Evolutionary conservation across 2,329 filamentous ascomycete species (phyloP), one percentile per base, ranked within the genome.

Genomic region (Fusarium clavum): DNA sequence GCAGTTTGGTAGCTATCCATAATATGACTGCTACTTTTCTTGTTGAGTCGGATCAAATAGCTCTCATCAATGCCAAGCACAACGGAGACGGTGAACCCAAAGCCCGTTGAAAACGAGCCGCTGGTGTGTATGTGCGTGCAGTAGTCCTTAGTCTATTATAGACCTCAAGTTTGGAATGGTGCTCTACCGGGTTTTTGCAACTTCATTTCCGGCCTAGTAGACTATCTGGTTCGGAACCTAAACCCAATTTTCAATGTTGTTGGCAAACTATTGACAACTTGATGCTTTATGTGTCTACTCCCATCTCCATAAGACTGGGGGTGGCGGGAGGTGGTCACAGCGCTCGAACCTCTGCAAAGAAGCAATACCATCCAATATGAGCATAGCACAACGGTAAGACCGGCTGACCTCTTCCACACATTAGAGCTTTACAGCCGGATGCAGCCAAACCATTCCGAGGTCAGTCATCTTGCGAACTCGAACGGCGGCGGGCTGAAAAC

Each of bases 81-180:
- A 24, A 24, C 7, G n/a, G 25, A 41, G 56, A 49, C 24, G 61
- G 54, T 53, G 32, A 29, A 65, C 27, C 52, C 55, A 27, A 43
- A 32, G 25, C 48, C 54, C 48, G 51, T 69, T 58, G 51, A 64
- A 56, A 49, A 61, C 48, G 34, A 67, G 52, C 63, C 47, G 52
- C 34, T 52, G 58, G 55, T 48, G 32, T 48, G 22, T 48, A 32
- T 32, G 6, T 38, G 34, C 34, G 34, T 38, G 18, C 34, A 38
- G 18, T n/a, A 38, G 34, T 12, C 34, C 18, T 38, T n/a, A n/a
- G 34, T 38, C 34, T 38, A 38, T 38, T 38, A 40, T 49, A 25
- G 16, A 4, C 20, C 20, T 30, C 34, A 40, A 32, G 13, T 32
- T 20, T 34, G 14, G 18, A 40, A 52, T 40, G 8, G 22, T 40